Conservation (phyloP, 345 rosid species). For the Capsella bursapastoris region DNA sequence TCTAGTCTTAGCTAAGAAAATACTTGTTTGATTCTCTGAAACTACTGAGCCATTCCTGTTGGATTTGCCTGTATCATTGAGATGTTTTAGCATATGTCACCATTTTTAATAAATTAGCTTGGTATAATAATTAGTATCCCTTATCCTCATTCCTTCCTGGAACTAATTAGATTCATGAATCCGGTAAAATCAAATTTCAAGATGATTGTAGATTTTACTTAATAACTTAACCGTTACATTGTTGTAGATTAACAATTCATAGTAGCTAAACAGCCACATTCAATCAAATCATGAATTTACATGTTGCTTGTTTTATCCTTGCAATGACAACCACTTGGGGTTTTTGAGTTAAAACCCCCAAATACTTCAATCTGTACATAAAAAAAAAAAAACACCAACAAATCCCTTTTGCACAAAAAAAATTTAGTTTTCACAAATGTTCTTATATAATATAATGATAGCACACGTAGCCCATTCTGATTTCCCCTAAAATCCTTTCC, state of each 20-base stretch:
- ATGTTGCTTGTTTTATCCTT: slow-evolving; percentile 36
- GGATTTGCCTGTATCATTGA: too few species aligned
- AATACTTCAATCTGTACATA: slow-evolving; percentile 48
- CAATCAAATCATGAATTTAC: slow-evolving; percentile 49
- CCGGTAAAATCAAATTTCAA: too few species aligned
- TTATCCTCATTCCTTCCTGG: too few species aligned
- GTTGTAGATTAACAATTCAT: neutral
- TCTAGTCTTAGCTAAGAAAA: too few species aligned
- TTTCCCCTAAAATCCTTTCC: slow-evolving; percentile 82
- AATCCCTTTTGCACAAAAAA: slow-evolving; percentile 56
- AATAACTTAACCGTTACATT: neutral
- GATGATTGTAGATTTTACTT: neutral
- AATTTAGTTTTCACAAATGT: slow-evolving; percentile 43
- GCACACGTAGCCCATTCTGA: slow-evolving; percentile 15
- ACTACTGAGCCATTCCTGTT: too few species aligned
- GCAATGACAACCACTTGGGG: slow-evolving; percentile 38
- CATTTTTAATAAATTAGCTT: too few species aligned
- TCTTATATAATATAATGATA: slow-evolving; percentile 36
- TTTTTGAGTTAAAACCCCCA: slow-evolving; percentile 43
- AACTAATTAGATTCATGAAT: too few species aligned
- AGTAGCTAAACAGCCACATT: slow-evolving; percentile 17
- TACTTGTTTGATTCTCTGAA: too few species aligned
- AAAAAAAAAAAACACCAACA: slow-evolving; percentile 39
- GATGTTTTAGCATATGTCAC: too few species aligned
- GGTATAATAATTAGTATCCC: too few species aligned